These are phyloP conservation scores for Hyaloscypha finlandica DNA, from an alignment of 495 filamentous ascomycete genomes.

Conservation along the genomic window DNA sequence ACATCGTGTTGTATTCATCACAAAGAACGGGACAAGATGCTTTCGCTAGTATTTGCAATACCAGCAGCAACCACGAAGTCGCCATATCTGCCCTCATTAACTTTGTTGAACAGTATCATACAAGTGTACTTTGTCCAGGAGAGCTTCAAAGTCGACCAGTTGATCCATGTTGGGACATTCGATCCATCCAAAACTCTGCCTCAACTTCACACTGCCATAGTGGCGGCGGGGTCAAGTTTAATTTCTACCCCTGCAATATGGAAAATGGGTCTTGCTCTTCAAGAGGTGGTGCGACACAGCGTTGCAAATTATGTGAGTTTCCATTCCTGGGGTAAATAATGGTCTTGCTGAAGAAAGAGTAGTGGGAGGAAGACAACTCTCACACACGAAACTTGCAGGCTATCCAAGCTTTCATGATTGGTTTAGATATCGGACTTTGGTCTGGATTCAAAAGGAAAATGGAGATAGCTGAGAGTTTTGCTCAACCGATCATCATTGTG, in stretches of 20 bases:
- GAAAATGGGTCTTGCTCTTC: conserved; percentile 63
- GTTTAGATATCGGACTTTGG: conserved; percentile 64
- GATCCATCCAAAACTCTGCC: conserved; percentile 50
- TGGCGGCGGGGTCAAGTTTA: conserved; percentile 56
- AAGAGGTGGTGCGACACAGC: conserved; percentile 54
- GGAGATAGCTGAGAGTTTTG: conserved; percentile 66
- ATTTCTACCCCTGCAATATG: conserved; percentile 43
- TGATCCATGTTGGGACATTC: conserved; percentile 61
- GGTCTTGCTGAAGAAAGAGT: neutral
- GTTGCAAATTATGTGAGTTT: conserved; percentile 40
- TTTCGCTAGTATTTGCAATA: neutral
- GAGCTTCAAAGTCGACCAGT: conserved; percentile 45
- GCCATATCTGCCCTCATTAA: neutral
- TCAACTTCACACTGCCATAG: conserved; percentile 55
- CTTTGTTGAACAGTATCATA: neutral
- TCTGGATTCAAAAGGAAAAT: conserved; percentile 67
- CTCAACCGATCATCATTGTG: conserved; percentile 52
- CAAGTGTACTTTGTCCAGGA: neutral
- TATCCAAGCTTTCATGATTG: conserved; percentile 57
- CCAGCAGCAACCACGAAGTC: neutral
- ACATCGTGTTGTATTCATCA: conserved; percentile 6
- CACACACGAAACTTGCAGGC: conserved; percentile 53
- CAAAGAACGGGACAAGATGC: neutral
- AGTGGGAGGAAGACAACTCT: conserved; percentile 61
- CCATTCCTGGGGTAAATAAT: neutral